phyloP scores from a whole-genome alignment of 208 protist genomes.

The Leishmania martiniquensis region DNA sequence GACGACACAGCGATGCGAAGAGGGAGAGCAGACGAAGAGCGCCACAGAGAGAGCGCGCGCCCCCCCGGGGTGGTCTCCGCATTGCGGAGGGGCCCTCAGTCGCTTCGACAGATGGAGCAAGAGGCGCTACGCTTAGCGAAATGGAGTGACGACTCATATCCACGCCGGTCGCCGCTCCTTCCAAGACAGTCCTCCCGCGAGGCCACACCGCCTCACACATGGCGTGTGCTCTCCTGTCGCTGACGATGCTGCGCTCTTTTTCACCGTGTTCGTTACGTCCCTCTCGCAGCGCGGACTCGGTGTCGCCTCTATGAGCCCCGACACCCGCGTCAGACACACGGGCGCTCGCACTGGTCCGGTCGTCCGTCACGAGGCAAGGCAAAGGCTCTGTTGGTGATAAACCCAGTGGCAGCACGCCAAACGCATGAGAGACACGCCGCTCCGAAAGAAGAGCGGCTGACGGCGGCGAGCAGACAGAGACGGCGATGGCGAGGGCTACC shows the following conservation, averaged over 20 bases:
- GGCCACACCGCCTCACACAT: no score
- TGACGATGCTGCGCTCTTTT: no score
- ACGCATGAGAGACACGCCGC: not conserved
- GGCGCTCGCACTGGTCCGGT: not conserved
- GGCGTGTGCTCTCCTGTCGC: no score
- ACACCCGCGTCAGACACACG: not conserved
- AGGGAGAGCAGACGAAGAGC: not conserved
- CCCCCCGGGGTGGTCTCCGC: no score
- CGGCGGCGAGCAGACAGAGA: not conserved
- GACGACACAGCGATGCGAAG: not conserved
- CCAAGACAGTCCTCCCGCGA: no score
- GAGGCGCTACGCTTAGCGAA: not conserved
- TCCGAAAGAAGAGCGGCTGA: not conserved
- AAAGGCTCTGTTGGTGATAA: not conserved
- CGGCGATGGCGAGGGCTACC: not conserved
- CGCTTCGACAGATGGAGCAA: no score
- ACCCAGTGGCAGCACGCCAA: not conserved
- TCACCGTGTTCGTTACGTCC: not conserved
- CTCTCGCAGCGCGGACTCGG: not conserved
- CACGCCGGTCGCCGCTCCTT: not conserved
- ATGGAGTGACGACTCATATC: not conserved
- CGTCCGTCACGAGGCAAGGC: not conserved
- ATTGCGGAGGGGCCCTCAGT: no score
- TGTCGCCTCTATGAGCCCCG: slow-evolving; percentile 2
- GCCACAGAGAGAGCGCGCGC: no score